A percentile compares a stretch with the other conserved stretches of the same genome.
phyloP scores from a whole-genome alignment of 192 early-diverging fungal species.

The Backusella parvicylindrica region DNA sequence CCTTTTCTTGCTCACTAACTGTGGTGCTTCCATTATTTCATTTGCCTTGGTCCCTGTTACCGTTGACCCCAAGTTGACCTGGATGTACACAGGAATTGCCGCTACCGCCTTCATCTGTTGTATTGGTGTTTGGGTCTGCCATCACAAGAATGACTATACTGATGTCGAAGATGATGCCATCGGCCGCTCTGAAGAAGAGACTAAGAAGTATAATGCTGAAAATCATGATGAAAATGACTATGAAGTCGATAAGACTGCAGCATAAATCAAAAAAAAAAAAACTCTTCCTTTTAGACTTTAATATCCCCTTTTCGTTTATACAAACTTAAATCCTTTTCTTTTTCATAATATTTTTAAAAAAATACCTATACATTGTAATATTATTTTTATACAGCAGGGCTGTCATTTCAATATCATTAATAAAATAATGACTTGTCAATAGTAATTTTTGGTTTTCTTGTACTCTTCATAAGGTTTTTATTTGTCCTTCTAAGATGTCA shows the following conservation, averaged over 20 bases:
- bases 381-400: not conserved
- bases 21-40: slow-evolving; percentile 49
- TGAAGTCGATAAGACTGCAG: slow-evolving; percentile 2
- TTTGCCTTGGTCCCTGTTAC: slow-evolving; percentile 57
- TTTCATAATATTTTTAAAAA: not conserved
- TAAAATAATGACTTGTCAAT: slow-evolving; percentile 1
- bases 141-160: slow-evolving; percentile 47
- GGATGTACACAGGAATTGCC: slow-evolving; percentile 62
- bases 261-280: slow-evolving; percentile 2
- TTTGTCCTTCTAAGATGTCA: not conserved
- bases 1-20: slow-evolving; percentile 61
- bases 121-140: slow-evolving; percentile 46
- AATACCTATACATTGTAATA: slow-evolving; percentile 3
- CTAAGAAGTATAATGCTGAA: not conserved
- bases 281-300: not conserved
- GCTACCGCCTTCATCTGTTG: slow-evolving; percentile 19
- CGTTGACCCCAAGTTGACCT: slow-evolving; percentile 52
- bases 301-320: not conserved
- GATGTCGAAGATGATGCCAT: slow-evolving; percentile 40
- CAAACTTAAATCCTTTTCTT: not conserved
- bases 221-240: slow-evolving; percentile 6
- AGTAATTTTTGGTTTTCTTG: not conserved
- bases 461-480: not conserved
- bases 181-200: slow-evolving; percentile 2
- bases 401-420: not conserved